These are phyloP conservation scores for Aurantiochytrium sp. DNA, from an alignment of 108 stramenopile species.

Conservation along the genomic window DNA sequence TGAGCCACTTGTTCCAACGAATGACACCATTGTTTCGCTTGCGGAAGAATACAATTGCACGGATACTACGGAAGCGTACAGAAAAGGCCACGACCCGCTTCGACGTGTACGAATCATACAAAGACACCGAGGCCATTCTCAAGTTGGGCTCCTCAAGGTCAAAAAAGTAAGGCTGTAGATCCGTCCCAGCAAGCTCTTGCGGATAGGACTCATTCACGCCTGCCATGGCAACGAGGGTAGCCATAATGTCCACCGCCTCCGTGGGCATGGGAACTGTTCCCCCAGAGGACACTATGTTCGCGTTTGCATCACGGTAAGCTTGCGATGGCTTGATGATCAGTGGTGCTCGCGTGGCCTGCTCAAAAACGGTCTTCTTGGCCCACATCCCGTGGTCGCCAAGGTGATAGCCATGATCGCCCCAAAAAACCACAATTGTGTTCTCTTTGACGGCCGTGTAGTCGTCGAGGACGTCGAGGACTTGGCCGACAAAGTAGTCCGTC, in stretches of 20 bases:
- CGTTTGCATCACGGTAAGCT: neutral
- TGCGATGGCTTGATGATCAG: neutral
- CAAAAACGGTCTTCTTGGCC: conserved; percentile 10
- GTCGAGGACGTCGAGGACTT: neutral
- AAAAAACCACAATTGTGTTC: neutral
- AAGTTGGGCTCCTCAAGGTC: too few species aligned
- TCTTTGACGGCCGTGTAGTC: neutral
- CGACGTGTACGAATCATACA: too few species aligned
- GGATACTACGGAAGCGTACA: too few species aligned
- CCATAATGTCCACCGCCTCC: neutral
- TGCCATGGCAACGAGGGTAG: neutral
- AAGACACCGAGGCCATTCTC: too few species aligned
- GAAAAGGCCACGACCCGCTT: too few species aligned
- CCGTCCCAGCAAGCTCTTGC: too few species aligned
- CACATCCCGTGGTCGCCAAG: neutral
- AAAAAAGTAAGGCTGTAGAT: too few species aligned
- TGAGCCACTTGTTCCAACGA: too few species aligned
- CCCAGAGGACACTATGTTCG: neutral
- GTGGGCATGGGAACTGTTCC: neutral
- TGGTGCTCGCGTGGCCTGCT: neutral
- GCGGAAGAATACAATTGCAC: too few species aligned
- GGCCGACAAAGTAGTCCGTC: neutral
- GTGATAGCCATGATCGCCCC: neutral
- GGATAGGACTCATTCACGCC: too few species aligned
- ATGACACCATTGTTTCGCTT: too few species aligned